Base-by-base conservation (phyloP, 1,139 yeast species). In the Hemisphaericaspora xylanilytica region DNA sequence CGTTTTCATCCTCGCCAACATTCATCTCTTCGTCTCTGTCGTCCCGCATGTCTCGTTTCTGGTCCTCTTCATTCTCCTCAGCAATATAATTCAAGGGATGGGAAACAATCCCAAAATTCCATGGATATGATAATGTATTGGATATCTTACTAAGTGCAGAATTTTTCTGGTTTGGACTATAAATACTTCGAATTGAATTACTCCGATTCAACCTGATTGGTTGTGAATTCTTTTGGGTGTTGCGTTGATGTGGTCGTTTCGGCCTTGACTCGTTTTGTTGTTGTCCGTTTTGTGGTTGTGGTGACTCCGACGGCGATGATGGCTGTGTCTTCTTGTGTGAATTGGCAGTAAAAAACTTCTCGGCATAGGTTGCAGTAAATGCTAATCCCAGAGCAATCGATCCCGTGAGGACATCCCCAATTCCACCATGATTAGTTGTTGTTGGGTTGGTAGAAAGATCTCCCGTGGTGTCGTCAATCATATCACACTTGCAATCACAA, bases 401-500 rank as follows among this genome's bases (percentile, higher is more conserved):
- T 4, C 4, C 10, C 7, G 14, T 10, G n/a, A n/a, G 11, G 21
- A 20, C 8, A 8, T 6, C 21, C 21, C 21, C 21, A 20, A 5
- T 8, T 20, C 21, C 21, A 28, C 31, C n/a, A 3, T 12, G 13
- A 28, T 3, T 9, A 8, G 2, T 11, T 6, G 13, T 1, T 39
- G 38, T 24, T 41, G 1, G 67, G 65, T 7, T 55, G 55, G 7
- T 49, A 46, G 5, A 58, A 42, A n/a, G n/a, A n/a, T n/a, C n/a
- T n/a, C n/a, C n/a, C n/a, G n/a, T n/a, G n/a, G n/a, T n/a, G n/a
- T n/a, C n/a, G n/a, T n/a, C n/a, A n/a, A n/a, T n/a, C n/a, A n/a
- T n/a, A n/a, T n/a, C n/a, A n/a, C n/a, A n/a, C n/a, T n/a, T n/a
- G n/a, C n/a, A n/a, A n/a, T n/a, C n/a, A n/a, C n/a, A n/a, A n/a